Base-by-base conservation (phyloP, 2,329 filamentous ascomycete genomes). In the Pseudogymnoascus pannorum region DNA sequence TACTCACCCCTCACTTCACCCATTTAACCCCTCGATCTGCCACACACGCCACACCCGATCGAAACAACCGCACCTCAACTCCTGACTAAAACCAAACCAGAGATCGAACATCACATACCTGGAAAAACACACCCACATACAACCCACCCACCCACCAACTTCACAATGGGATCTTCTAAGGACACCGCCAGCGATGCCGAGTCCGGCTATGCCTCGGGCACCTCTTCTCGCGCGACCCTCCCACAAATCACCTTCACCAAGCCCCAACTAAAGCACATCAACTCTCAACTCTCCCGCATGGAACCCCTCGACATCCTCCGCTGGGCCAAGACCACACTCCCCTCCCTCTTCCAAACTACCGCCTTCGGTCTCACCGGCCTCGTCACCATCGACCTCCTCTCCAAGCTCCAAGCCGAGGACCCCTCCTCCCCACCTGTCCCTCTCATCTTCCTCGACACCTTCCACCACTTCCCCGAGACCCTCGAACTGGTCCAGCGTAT, bases 281-380 rank as follows among this genome's bases (percentile, higher is more conserved):
- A 99, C 81, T 78, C 86, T 66, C 91, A 96, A 75, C 79, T 99
- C 68, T 89, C 94, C 75, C 84, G 87, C 72, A 89, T 97, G 75
- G 86, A 92, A 72, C 91, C 94, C 64, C 81, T 93, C 82, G 93
- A 97, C 66, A 88, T 97, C 69, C 84, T 99, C 64, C 88, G 87
- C 77, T 97, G 96, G 89, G 91, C 88, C 81, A 89, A 93, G 72
- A 87, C 89, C 69, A 88, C 93, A 69, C 88, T 99, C 70, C 94
- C 94, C 70, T 88, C 88, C 72, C 85, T 97, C 48, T 97, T 85
- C 78, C 90, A 94, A 76, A 91, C 89, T 44, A 93, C 90, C 11
- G 89, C 90, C 61, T 93, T 93, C 72, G 89, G 89, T 60, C 77
- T 93, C 64, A 90, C 89, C 1, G 91, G 91, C 44, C 85, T 94